Conservation (phyloP, 495 filamentous ascomycete genomes). For the Trichoderma asperelloides region DNA sequence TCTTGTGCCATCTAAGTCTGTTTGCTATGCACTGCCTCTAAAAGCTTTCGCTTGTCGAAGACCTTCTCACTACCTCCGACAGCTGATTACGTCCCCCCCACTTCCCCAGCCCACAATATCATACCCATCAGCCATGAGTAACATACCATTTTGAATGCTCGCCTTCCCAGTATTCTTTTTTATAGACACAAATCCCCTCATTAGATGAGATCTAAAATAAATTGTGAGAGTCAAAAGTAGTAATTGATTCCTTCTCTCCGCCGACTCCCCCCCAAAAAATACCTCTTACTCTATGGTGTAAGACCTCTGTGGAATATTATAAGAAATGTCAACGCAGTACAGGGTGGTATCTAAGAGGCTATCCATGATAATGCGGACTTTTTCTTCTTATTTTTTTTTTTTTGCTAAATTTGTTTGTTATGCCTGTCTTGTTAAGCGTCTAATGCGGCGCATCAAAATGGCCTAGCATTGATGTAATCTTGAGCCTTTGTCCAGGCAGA, state of each 20-base stretch:
- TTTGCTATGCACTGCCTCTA: background rate
- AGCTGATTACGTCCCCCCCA: background rate
- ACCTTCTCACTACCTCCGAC: background rate
- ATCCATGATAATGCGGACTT: background rate
- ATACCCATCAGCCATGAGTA: background rate
- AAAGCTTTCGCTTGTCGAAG: background rate
- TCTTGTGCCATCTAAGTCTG: background rate
- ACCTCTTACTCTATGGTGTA: slow-evolving; percentile 3
- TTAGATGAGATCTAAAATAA: background rate
- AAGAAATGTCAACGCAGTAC: slow-evolving; percentile 1
- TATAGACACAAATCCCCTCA: background rate
- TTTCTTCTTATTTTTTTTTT: background rate
- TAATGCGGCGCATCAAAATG: background rate
- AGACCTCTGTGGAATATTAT: background rate
- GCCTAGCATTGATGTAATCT: slow-evolving; percentile 41
- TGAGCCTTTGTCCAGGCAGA: slow-evolving; percentile 57
- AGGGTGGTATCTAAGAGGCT: slow-evolving; percentile 7
- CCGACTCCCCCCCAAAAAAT: background rate
- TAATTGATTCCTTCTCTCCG: background rate
- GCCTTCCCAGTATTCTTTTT: background rate
- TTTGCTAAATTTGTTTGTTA: background rate
- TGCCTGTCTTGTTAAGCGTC: background rate
- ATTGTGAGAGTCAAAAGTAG: background rate
- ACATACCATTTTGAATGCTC: background rate
- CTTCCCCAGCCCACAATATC: background rate